Evolutionary conservation across 2,329 filamentous ascomycete genomes (phyloP).

Genomic region (Pseudofabraea citricarpa): DNA sequence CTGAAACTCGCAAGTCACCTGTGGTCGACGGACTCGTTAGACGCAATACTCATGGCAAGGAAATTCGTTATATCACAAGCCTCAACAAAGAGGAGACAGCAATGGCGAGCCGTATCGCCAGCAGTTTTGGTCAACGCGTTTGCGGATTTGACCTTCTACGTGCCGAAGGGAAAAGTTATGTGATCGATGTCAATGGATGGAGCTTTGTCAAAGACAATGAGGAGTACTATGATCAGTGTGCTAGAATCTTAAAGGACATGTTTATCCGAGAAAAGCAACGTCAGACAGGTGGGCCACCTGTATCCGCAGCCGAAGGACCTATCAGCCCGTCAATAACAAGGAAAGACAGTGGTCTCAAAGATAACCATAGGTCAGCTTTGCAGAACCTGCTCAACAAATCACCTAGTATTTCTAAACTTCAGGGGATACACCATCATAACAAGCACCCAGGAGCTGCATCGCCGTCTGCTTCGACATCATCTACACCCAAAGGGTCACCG

Average conservation of each 20-base stretch:
- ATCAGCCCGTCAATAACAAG: constrained; percentile 9
- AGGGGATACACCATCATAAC: constrained; percentile 37
- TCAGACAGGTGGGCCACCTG: constrained; percentile 39
- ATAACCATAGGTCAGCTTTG: constrained; percentile 43
- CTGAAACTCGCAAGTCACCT: constrained; percentile 93
- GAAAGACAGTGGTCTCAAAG: constrained; percentile 27
- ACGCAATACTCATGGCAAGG: constrained; percentile 95
- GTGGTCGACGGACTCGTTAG: constrained; percentile 95
- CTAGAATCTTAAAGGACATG: constrained; percentile 79
- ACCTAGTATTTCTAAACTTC: constrained; percentile 56
- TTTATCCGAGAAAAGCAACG: constrained; percentile 77
- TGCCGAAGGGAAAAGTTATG: constrained; percentile 84
- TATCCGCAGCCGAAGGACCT: constrained; percentile 20
- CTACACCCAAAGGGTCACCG: constrained; percentile 24
- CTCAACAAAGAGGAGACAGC: constrained; percentile 74
- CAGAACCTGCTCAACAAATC: constrained; percentile 56
- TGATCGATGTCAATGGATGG: constrained; percentile 99
- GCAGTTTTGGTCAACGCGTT: constrained; percentile 87
- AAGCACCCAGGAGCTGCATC: constrained; percentile 37
- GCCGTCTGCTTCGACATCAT: constrained; percentile 33
- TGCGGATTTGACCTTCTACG: constrained; percentile 94
- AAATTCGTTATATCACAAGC: constrained; percentile 89
- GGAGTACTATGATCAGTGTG: constrained; percentile 91
- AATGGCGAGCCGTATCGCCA: constrained; percentile 86
- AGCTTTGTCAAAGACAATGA: constrained; percentile 99